Percentiles rank a stretch among this genome's conserved stretches.
phyloP scores from a whole-genome alignment of 2,329 filamentous ascomycete species.

The Stachybotrys chartarum region DNA sequence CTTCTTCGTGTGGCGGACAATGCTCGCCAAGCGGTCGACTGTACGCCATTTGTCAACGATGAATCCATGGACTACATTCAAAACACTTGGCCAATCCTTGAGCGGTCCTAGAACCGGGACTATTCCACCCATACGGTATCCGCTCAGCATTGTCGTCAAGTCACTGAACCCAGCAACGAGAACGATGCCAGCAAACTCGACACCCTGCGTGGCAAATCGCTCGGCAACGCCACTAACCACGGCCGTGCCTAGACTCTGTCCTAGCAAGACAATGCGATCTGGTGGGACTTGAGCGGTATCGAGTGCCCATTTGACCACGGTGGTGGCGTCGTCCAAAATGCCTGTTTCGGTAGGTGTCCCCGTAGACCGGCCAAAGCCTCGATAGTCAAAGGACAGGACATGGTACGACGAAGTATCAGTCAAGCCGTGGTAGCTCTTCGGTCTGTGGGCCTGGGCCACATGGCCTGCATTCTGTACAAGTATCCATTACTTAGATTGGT shows the following conservation, averaged over 20 bases:
- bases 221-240: slow-evolving; percentile 71
- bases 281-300: slow-evolving; percentile 57
- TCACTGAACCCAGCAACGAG: slow-evolving; percentile 75
- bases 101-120: slow-evolving; percentile 76
- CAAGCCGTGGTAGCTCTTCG: slow-evolving; percentile 70
- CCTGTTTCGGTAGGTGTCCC: slow-evolving; percentile 76
- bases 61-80: slow-evolving; percentile 51
- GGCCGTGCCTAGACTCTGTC: slow-evolving; percentile 84
- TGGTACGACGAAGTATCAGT: slow-evolving; percentile 69
- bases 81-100: slow-evolving; percentile 55
- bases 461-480: slow-evolving; percentile 70
- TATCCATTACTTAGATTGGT: slow-evolving; percentile 7
- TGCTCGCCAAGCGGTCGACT: slow-evolving; percentile 53
- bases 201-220: slow-evolving; percentile 51
- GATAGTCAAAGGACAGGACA: slow-evolving; percentile 84
- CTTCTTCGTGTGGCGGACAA: slow-evolving; percentile 43
- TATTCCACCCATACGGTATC: slow-evolving; percentile 71
- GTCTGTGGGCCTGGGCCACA: slow-evolving; percentile 69
- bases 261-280: slow-evolving; percentile 69
- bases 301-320: slow-evolving; percentile 67
- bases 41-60: slow-evolving; percentile 82
- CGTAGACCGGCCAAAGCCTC: slow-evolving; percentile 76
- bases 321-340: slow-evolving; percentile 69
- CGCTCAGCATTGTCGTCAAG: slow-evolving; percentile 64
- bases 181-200: slow-evolving; percentile 72